Conservation (phyloP, 208 protist species). For the Trypanosoma caninum region DNA sequence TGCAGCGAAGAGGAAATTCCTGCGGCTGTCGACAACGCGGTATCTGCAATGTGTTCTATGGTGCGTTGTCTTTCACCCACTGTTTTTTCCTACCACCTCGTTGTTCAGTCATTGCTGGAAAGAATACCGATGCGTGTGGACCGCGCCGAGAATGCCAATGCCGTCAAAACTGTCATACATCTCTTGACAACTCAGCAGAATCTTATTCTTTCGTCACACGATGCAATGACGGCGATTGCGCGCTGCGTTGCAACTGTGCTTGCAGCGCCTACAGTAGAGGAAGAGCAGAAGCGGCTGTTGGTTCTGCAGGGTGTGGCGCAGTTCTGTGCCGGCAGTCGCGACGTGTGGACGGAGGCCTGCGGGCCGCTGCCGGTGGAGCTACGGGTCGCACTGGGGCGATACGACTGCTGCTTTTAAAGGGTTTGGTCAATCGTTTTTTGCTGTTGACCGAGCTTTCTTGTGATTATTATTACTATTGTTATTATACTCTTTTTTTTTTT, state of each 20-base stretch:
- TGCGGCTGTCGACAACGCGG: constrained; percentile 80
- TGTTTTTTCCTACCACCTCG: constrained; percentile 24
- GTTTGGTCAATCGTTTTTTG: not conserved
- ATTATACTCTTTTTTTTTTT: too few species aligned
- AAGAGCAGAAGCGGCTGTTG: constrained; percentile 46
- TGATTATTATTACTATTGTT: too few species aligned
- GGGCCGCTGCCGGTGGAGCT: constrained; percentile 34
- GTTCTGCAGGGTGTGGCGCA: constrained; percentile 27
- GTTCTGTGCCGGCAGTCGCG: constrained; percentile 27
- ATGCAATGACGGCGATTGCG: constrained; percentile 38
- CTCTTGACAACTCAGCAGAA: constrained; percentile 32
- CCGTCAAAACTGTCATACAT: constrained; percentile 43
- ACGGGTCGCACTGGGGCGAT: constrained; percentile 29
- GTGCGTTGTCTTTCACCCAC: constrained; percentile 45
- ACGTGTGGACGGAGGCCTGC: constrained; percentile 34
- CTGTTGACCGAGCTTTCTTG: too few species aligned
- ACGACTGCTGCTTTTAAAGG: constrained; percentile 24
- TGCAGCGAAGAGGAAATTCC: constrained; percentile 50
- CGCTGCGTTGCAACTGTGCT: constrained; percentile 41
- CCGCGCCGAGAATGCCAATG: constrained; percentile 73
- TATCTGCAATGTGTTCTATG: constrained; percentile 77
- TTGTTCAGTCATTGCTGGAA: constrained; percentile 51
- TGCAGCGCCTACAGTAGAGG: constrained; percentile 40
- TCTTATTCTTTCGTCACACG: constrained; percentile 15
- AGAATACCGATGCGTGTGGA: constrained; percentile 78